A percentile compares a stretch with the other conserved stretches of the same genome.
Conservation (phyloP, 202 grass and related monocot species). For the Panicum hallii region DNA sequence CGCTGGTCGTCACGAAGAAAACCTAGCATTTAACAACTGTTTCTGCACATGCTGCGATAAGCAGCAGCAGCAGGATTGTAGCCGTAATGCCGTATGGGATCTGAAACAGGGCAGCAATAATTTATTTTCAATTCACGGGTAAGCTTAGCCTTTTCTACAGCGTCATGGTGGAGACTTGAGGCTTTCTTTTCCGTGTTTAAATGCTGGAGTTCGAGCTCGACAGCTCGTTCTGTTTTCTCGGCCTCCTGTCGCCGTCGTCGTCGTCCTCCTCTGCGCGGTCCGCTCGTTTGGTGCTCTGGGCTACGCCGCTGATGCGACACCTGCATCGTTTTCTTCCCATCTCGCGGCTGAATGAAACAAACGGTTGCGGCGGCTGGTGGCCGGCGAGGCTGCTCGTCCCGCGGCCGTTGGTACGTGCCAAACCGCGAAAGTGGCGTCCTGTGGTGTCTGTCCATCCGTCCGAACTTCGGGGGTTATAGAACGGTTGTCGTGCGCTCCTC, state of each 20-base stretch:
- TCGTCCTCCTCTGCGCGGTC: background rate
- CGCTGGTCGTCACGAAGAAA: constrained; percentile 2
- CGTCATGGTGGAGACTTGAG: background rate
- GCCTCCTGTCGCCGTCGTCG: background rate
- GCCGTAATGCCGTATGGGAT: background rate
- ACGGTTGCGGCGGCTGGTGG: background rate
- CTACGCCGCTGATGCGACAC: too few species aligned
- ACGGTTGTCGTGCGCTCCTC: background rate
- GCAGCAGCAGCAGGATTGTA: too few species aligned
- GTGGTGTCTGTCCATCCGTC: background rate
- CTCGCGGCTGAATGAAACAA: background rate
- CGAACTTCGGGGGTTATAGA: background rate
- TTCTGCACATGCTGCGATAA: constrained; percentile 14
- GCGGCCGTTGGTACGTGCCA: constrained; percentile 35
- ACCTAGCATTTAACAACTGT: background rate
- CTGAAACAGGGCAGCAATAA: background rate
- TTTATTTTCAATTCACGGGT: background rate
- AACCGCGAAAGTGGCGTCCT: constrained; percentile 6
- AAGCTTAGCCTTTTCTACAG: background rate
- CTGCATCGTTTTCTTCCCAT: constrained; percentile 17
- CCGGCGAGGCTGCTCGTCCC: background rate
- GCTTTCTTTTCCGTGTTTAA: background rate
- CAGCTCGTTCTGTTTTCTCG: constrained; percentile 9
- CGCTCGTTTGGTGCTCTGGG: background rate
- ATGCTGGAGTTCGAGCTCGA: too few species aligned